phyloP scores from a whole-genome alignment of 768 basidiomycete genomes.

The Cystobasidium ongulense region DNA sequence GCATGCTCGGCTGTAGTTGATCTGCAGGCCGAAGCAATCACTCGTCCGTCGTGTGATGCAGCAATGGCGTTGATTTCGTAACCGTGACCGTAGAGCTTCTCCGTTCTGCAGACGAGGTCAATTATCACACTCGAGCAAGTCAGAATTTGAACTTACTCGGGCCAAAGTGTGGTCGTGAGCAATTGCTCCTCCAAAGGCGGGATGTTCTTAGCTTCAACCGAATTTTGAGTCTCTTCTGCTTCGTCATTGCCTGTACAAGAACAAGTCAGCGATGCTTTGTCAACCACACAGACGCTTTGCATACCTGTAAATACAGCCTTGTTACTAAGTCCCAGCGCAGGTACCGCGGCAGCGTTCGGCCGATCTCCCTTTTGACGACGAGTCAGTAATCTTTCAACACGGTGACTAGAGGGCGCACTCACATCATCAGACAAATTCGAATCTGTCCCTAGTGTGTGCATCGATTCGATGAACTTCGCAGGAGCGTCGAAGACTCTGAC shows the following conservation, averaged over 20 bases:
- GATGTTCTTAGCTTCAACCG: constrained; percentile 20
- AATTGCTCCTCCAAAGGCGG: constrained; percentile 81
- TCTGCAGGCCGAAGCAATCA: constrained; percentile 84
- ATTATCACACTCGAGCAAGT: too few species aligned
- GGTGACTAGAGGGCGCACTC: constrained; percentile 31
- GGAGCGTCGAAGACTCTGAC: constrained; percentile 88
- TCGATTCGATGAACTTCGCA: constrained; percentile 60
- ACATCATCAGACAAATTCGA: constrained; percentile 53
- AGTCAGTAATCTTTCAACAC: not conserved
- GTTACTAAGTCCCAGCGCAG: constrained; percentile 88
- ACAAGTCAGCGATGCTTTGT: not conserved
- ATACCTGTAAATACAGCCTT: constrained; percentile 55
- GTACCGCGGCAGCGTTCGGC: constrained; percentile 75
- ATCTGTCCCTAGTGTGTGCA: constrained; percentile 53
- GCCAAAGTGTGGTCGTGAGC: constrained; percentile 81
- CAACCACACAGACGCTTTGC: not conserved
- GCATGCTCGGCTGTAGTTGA: constrained; percentile 82
- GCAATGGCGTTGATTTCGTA: constrained; percentile 86
- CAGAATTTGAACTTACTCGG: constrained; percentile 49
- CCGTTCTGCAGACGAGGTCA: constrained; percentile 45
- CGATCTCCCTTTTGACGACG: constrained; percentile 45
- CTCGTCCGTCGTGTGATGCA: constrained; percentile 58
- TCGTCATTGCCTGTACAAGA: not conserved
- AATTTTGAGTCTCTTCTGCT: constrained; percentile 19
- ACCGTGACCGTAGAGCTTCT: constrained; percentile 95